Percentiles rank a stretch among this genome's conserved stretches.
Conservation (phyloP, 495 filamentous ascomycete genomes). For the Usnea hakonensis region DNA sequence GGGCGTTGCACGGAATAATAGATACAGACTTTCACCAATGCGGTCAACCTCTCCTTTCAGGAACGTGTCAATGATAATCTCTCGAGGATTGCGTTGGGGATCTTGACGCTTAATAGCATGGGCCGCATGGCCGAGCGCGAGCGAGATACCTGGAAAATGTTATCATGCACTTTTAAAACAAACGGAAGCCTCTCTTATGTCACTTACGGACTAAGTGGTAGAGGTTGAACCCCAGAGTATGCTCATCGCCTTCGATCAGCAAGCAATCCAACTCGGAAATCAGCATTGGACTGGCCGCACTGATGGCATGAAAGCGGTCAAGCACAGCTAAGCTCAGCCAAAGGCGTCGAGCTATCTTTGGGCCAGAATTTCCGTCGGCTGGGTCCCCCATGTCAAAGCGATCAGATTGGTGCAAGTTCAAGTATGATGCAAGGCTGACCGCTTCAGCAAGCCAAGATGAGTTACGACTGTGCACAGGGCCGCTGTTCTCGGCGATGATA, state of each 20-base stretch:
- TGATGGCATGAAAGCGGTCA: slow-evolving; percentile 58
- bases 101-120: neutral
- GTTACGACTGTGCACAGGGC: slow-evolving; percentile 33
- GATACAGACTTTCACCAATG: neutral
- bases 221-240: slow-evolving; percentile 23
- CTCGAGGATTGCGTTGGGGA: neutral
- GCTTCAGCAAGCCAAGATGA: slow-evolving; percentile 46
- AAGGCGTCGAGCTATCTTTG: slow-evolving; percentile 35
- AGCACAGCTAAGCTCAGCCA: slow-evolving; percentile 62
- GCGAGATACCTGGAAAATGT: slow-evolving; percentile 1
- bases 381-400: neutral
- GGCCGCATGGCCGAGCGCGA: slow-evolving; percentile 7
- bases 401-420: slow-evolving; percentile 42
- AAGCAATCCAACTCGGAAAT: slow-evolving; percentile 49
- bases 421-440: slow-evolving; percentile 48
- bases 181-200: neutral
- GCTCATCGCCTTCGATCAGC: slow-evolving; percentile 43
- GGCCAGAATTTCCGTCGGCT: neutral
- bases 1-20: neutral
- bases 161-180: neutral
- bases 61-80: neutral
- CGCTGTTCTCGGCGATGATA: slow-evolving; percentile 50
- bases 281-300: slow-evolving; percentile 45
- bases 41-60: slow-evolving; percentile 1
- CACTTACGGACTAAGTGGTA: slow-evolving; percentile 56